phyloP scores from a whole-genome alignment of 2,329 filamentous ascomycete genomes.

The Dactylellina sp. region DNA sequence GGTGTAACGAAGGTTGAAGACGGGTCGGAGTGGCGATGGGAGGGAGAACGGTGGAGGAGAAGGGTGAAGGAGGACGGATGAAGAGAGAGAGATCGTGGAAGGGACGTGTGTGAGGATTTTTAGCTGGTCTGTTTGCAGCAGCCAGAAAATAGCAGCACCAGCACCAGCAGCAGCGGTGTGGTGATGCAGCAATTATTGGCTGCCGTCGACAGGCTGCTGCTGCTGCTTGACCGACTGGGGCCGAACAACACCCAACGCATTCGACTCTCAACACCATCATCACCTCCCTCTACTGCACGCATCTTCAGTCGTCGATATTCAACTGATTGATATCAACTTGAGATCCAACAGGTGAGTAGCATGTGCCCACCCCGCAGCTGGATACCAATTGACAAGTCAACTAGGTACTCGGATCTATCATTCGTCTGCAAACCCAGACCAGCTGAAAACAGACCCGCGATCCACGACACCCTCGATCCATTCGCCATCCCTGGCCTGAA shows the following conservation, averaged over 20 bases:
- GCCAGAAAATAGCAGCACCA: too few relatives aligned
- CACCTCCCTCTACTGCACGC: not conserved
- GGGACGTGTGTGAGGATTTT: constrained; percentile 14
- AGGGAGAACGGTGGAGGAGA: not conserved
- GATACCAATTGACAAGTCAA: not conserved
- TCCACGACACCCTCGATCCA: not conserved
- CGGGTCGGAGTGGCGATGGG: constrained; percentile 28
- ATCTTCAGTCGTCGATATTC: not conserved
- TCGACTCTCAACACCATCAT: not conserved
- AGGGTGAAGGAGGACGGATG: constrained; percentile 21
- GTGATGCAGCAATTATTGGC: constrained; percentile 12
- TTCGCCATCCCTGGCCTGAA: constrained; percentile 3
- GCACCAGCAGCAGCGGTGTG: constrained; percentile 1
- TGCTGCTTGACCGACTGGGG: not conserved
- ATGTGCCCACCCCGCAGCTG: not conserved
- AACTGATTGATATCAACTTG: not conserved
- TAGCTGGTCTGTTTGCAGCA: not conserved
- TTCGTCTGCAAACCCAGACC: too few relatives aligned
- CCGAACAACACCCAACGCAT: constrained; percentile 22
- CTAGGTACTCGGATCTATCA: too few relatives aligned
- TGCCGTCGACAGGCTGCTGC: constrained; percentile 14
- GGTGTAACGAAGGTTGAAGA: constrained; percentile 21
- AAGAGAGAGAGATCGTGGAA: constrained; percentile 18
- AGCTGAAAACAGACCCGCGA: too few relatives aligned
- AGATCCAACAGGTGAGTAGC: not conserved